These are phyloP conservation scores for Sporisorium scitamineum DNA, from an alignment of 1,284 basidiomycete species.

Conservation along the genomic window DNA sequence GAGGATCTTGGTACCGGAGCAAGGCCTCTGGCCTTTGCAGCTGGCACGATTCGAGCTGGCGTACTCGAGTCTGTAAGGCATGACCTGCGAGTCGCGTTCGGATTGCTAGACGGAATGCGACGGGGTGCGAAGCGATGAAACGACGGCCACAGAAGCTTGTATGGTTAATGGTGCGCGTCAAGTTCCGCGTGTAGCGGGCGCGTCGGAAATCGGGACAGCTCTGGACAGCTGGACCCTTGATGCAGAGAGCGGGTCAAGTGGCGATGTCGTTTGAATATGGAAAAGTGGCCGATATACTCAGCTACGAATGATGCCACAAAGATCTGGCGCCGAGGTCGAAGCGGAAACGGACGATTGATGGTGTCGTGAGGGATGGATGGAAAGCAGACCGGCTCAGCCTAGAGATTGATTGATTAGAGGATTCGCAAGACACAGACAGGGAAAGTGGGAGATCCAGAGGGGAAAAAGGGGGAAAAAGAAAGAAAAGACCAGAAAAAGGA, in stretches of 20 bases:
- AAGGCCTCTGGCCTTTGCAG: conserved; percentile 93
- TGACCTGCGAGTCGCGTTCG: conserved; percentile 9
- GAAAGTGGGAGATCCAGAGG: not conserved
- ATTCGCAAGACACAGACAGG: not conserved
- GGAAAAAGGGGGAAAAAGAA: not conserved
- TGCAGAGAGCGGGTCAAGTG: not conserved
- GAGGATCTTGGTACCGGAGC: conserved; percentile 78
- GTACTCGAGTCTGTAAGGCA: conserved; percentile 62
- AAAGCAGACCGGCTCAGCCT: not conserved
- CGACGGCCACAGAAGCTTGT: not conserved
- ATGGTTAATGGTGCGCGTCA: not conserved
- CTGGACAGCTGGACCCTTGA: conserved; percentile 2
- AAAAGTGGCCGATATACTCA: not conserved
- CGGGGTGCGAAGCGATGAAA: not conserved
- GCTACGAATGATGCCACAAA: not conserved
- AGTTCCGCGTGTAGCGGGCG: conserved; percentile 8
- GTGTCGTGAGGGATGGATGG: conserved; percentile 24
- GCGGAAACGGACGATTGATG: conserved; percentile 12
- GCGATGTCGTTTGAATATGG: not conserved
- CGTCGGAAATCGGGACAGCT: conserved; percentile 28
- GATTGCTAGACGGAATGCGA: not conserved
- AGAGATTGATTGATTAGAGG: not conserved
- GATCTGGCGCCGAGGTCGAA: not conserved
- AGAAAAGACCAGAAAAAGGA: conserved; percentile 5
- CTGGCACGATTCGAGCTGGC: conserved; percentile 74